A percentile compares a stretch with the other conserved stretches of the same genome.
Conservation (phyloP, 1,139 yeast genomes). For the Diutina ranongensis region DNA sequence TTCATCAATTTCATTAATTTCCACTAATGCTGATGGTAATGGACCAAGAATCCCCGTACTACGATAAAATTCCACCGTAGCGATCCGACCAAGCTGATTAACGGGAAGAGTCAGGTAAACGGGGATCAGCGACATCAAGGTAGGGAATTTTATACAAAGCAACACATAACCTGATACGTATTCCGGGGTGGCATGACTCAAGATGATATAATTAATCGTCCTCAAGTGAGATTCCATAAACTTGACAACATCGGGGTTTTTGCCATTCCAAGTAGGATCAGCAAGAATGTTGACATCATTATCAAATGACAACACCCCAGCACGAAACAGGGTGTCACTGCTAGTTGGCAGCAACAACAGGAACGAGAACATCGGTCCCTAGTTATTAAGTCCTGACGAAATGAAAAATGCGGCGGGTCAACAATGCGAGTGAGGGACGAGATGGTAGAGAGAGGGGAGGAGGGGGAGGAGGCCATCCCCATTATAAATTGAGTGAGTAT, state of each 20-base stretch:
- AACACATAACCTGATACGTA: slow-evolving; percentile 75
- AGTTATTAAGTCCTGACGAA: too few relatives aligned
- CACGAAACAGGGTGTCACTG: slow-evolving; percentile 25
- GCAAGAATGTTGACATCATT: slow-evolving; percentile 41
- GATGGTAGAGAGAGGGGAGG: too few relatives aligned
- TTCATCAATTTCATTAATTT: slow-evolving; percentile 66
- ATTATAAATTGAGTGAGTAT: too few relatives aligned
- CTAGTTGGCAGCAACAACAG: slow-evolving; percentile 23
- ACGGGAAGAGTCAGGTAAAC: slow-evolving; percentile 86
- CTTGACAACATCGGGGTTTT: slow-evolving; percentile 22
- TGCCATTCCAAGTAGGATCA: slow-evolving; percentile 68
- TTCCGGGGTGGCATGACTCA: slow-evolving; percentile 79
- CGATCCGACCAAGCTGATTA: slow-evolving; percentile 71
- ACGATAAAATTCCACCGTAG: slow-evolving; percentile 74
- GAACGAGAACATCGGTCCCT: slow-evolving; percentile 27
- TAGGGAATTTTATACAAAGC: slow-evolving; percentile 51
- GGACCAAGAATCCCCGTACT: slow-evolving; percentile 71
- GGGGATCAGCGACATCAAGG: slow-evolving; percentile 51
- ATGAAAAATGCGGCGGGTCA: too few relatives aligned
- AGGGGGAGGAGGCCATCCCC: too few relatives aligned
- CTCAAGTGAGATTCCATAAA: slow-evolving; percentile 22
- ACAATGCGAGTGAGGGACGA: too few relatives aligned
- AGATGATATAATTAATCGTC: slow-evolving; percentile 47
- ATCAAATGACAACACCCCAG: slow-evolving; percentile 34
- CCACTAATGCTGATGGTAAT: slow-evolving; percentile 44